Evolutionary conservation across 2,329 filamentous ascomycete genomes (phyloP), one percentile per base, ranked within the genome.

Genomic region (Nemania serpens): DNA sequence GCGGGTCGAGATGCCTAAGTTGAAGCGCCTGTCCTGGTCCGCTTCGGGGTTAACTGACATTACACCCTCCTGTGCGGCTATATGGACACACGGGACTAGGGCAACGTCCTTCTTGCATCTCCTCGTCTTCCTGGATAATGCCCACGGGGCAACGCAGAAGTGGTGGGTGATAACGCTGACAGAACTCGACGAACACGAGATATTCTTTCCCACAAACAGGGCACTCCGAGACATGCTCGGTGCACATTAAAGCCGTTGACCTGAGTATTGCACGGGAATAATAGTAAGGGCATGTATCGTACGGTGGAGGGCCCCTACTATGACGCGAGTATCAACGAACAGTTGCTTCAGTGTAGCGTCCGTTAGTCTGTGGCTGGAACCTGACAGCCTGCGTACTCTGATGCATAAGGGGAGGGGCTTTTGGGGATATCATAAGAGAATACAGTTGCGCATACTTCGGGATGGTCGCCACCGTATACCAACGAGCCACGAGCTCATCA

Each of bases 71-170:
- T 49, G 79, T 81, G 59, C 82, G 74, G 70, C 82, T 84, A 74
- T 85, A 85, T 49, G 84, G 84, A 65, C 84, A 86, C 58, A 85
- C 80, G 13, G 81, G 82, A 66, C 84, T 86, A n/a, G 83, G 83
- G 62, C 84, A 86, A 65, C 77, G 77, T 49, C 82, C 81, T 63
- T 84, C 78, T 64, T 76, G 74, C 82, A 85, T 85, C 37, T 76
- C 75, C 68, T 77, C 72, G 49, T 71, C 72, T 60, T 74, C 66
- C 47, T 78, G 69, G 41, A 62, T 63, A 62, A 75, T 77, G 54
- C 81, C 82, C 55, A 64, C 67, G n/a, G 80, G 81, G 67, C 84
- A 86, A 56, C 63, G 64, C 66, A 81, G 43, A 55, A 80, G 67
- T 29, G 82, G 82, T 41, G 81, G 82, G 66, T 80, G 81, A 64